Percentiles rank a stretch among this genome's conserved stretches.
Conservation (phyloP, 2,329 filamentous ascomycete species). For the Paecilomyces fulvus region DNA sequence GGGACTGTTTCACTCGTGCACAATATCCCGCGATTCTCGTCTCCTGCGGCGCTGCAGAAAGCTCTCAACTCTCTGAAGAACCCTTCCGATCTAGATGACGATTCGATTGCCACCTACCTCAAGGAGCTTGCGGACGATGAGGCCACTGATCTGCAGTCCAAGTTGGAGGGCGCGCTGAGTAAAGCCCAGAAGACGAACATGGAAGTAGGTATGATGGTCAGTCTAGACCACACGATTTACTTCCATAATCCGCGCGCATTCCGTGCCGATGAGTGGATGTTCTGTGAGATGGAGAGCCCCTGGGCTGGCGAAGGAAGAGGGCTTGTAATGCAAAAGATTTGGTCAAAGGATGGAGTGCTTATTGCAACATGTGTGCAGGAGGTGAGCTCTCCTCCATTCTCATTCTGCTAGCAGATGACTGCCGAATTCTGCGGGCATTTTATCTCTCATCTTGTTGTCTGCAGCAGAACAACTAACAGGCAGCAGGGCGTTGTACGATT, state of each 20-base stretch:
- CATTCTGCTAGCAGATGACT: neutral
- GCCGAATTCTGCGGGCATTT: neutral
- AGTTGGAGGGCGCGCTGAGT: conserved; percentile 25
- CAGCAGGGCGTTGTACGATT: conserved; percentile 38
- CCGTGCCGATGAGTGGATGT: conserved; percentile 44
- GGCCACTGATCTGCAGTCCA: conserved; percentile 28
- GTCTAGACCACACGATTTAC: conserved; percentile 43
- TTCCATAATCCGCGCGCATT: conserved; percentile 43
- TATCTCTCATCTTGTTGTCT: neutral
- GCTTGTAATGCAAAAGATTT: conserved; percentile 41
- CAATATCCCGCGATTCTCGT: conserved; percentile 65
- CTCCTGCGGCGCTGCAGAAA: conserved; percentile 36
- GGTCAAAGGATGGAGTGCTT: conserved; percentile 39
- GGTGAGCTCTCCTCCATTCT: conserved; percentile 22
- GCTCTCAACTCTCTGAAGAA: conserved; percentile 33
- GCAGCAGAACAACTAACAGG: conserved; percentile 7
- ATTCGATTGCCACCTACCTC: conserved; percentile 30
- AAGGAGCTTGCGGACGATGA: conserved; percentile 37
- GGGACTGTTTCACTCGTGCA: conserved; percentile 78
- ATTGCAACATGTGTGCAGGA: conserved; percentile 45
- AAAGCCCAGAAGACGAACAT: conserved; percentile 19
- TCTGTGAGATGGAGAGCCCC: conserved; percentile 42
- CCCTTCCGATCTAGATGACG: conserved; percentile 35
- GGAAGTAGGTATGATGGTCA: conserved; percentile 44
- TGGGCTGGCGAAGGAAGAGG: conserved; percentile 45